A percentile compares a stretch with the other conserved stretches of the same genome.
phyloP scores from a whole-genome alignment of 1,284 basidiomycete species.

The Baeospora myosura region DNA sequence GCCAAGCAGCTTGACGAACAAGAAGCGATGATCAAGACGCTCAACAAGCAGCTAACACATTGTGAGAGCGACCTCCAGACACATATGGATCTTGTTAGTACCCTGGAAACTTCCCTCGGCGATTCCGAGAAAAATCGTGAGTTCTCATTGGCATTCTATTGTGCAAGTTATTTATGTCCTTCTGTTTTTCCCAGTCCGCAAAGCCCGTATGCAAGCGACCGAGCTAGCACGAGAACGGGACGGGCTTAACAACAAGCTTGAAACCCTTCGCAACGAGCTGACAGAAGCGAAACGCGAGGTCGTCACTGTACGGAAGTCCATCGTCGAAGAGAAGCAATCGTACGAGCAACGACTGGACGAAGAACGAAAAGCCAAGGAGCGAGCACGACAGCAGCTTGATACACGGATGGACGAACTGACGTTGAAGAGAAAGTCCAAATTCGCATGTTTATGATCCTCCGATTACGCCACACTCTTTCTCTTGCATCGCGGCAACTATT shows the following conservation, averaged over 20 bases:
- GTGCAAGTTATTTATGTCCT: conserved; percentile 17
- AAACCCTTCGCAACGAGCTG: conserved; percentile 62
- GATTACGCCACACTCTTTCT: conserved; percentile 5
- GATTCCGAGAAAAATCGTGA: conserved; percentile 86
- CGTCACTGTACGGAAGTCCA: conserved; percentile 65
- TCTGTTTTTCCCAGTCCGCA: conserved; percentile 54
- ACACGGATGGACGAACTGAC: conserved; percentile 77
- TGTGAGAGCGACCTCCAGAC: conserved; percentile 87
- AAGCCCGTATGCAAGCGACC: conserved; percentile 83
- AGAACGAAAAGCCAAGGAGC: conserved; percentile 76
- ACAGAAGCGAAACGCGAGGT: conserved; percentile 72
- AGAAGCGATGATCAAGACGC: conserved; percentile 83
- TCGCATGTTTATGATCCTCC: conserved; percentile 60
- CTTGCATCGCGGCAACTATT: too few relatives aligned
- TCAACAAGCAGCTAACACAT: conserved; percentile 86
- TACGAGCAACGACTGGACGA: conserved; percentile 75
- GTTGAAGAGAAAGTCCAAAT: conserved; percentile 75
- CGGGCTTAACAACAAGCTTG: conserved; percentile 55
- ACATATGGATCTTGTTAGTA: conserved; percentile 84
- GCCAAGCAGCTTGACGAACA: conserved; percentile 74
- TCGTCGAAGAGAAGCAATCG: conserved; percentile 80
- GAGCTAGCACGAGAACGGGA: conserved; percentile 83
- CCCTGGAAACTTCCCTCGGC: conserved; percentile 75
- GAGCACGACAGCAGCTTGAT: conserved; percentile 76
- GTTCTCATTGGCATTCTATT: conserved; percentile 24